phyloP scores from a whole-genome alignment of 305 asterid genomes.

The Solanum hybrid region DNA sequence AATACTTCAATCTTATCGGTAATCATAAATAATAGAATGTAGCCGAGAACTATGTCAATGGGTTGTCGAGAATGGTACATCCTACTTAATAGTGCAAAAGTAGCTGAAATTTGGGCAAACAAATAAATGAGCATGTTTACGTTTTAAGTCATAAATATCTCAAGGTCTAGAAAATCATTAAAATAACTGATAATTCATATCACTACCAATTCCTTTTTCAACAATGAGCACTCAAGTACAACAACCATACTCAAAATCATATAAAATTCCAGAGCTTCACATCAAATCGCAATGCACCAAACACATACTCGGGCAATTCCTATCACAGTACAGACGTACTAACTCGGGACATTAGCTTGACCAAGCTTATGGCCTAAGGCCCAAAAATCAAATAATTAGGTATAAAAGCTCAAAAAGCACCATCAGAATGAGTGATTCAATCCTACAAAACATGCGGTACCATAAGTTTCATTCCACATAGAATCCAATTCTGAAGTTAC shows the following conservation, averaged over 20 bases:
- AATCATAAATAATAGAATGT: not conserved
- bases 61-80: not conserved
- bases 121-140: too few relatives aligned
- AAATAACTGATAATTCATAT: not conserved
- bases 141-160: not conserved
- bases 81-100: not conserved
- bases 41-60: not conserved
- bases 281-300: too few relatives aligned
- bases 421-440: not conserved
- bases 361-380: not conserved
- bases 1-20: not conserved
- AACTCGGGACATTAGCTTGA: not conserved
- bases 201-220: not conserved
- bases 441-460: not conserved
- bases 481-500: not conserved
- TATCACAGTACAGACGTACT: too few relatives aligned
- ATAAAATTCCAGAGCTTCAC: not conserved
- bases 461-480: not conserved
- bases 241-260: not conserved
- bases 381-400: not conserved
- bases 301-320: not conserved
- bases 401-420: not conserved
- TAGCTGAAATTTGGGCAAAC: not conserved
- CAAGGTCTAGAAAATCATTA: not conserved
- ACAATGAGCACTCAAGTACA: not conserved